These are phyloP conservation scores for Eremochloa ophiuroides DNA, from an alignment of 176 grass and related monocot species.

Conservation along the genomic window DNA sequence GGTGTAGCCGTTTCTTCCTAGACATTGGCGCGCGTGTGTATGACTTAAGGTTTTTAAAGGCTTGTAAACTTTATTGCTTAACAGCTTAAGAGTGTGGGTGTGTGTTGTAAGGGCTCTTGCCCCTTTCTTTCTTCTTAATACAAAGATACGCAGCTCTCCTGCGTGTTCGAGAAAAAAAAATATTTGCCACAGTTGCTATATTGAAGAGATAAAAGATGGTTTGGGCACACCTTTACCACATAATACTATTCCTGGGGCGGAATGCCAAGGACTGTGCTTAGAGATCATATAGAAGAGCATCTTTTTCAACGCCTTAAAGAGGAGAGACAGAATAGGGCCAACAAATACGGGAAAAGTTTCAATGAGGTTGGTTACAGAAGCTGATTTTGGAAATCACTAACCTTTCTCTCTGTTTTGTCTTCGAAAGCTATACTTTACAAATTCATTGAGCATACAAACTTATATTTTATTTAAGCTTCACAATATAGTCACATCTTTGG, in stretches of 20 bases:
- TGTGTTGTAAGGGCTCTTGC: no score
- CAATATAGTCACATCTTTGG: background rate
- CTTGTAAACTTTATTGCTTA: no score
- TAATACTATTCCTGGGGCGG: slow-evolving; percentile 74
- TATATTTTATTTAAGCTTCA: background rate
- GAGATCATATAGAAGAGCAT: slow-evolving; percentile 72
- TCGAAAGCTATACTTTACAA: background rate
- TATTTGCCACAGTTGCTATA: slow-evolving; percentile 70
- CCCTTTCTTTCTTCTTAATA: no score
- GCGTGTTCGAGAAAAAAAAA: no score
- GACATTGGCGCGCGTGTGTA: no score
- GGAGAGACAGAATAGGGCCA: slow-evolving; percentile 73
- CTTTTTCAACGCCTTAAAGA: slow-evolving; percentile 63
- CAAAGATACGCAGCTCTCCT: no score
- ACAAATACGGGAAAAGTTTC: slow-evolving; percentile 43
- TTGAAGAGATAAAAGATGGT: slow-evolving; percentile 63
- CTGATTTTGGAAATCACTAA: background rate
- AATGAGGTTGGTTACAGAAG: slow-evolving; percentile 54
- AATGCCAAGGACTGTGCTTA: slow-evolving; percentile 73
- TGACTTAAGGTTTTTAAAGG: no score
- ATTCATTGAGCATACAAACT: background rate
- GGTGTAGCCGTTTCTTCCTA: no score
- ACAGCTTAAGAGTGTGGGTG: no score
- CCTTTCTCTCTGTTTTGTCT: background rate
- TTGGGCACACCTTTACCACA: slow-evolving; percentile 57